Conservation (phyloP, 192 early-diverging fungal genomes). For the Coemansia erecta region DNA sequence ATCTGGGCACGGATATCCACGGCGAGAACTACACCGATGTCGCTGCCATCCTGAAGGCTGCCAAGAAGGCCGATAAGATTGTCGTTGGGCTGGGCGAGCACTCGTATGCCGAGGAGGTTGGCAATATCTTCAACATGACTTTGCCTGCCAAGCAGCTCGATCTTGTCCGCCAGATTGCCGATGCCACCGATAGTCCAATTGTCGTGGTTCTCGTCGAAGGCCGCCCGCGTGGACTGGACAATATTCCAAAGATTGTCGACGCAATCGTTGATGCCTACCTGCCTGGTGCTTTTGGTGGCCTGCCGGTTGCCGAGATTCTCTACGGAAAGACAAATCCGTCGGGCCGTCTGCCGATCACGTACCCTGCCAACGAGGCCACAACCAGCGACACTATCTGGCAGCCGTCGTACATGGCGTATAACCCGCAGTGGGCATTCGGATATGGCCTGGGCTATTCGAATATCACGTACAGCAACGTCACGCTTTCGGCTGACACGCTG, state of each 20-base stretch:
- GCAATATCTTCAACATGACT: slow-evolving; percentile 54
- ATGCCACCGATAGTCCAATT: slow-evolving; percentile 36
- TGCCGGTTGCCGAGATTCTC: slow-evolving; percentile 58
- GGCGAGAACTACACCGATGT: slow-evolving; percentile 31
- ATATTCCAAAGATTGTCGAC: slow-evolving; percentile 37
- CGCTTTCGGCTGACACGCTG: slow-evolving; percentile 15
- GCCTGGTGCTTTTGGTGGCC: slow-evolving; percentile 63
- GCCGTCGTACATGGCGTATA: slow-evolving; percentile 35
- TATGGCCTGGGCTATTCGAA: slow-evolving; percentile 59
- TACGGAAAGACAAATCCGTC: slow-evolving; percentile 61
- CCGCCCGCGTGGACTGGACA: slow-evolving; percentile 55
- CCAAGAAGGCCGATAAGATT: slow-evolving; percentile 52
- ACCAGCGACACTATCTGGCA: slow-evolving; percentile 49
- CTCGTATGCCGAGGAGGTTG: slow-evolving; percentile 59
- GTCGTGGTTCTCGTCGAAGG: slow-evolving; percentile 58
- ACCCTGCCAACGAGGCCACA: slow-evolving; percentile 53
- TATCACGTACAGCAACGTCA: slow-evolving; percentile 52
- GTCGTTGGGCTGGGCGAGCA: slow-evolving; percentile 59
- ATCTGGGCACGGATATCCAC: slow-evolving; percentile 51
- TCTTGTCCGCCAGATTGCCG: slow-evolving; percentile 26
- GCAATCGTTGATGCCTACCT: slow-evolving; percentile 60
- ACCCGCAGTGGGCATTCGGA: slow-evolving; percentile 59
- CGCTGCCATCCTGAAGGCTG: slow-evolving; percentile 14
- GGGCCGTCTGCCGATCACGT: slow-evolving; percentile 59
- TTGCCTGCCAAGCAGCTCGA: slow-evolving; percentile 55